These are phyloP conservation scores for Globisporangium nunn DNA, from an alignment of 352 stramenopile species.

Conservation along the genomic window DNA sequence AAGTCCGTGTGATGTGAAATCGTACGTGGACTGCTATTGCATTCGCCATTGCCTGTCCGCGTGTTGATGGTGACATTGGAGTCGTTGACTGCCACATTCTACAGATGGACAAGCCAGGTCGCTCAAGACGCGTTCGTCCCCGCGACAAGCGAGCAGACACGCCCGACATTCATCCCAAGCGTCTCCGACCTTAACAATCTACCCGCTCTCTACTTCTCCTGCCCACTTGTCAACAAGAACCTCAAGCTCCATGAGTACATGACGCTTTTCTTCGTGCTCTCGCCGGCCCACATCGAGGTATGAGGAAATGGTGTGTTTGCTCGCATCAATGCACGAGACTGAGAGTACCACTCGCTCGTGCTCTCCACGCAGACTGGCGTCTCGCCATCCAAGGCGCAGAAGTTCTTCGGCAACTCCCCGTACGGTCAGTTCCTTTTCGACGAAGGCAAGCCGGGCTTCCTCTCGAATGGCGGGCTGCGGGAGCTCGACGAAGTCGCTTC, in stretches of 20 bases:
- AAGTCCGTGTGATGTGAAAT: slow-evolving; percentile 31
- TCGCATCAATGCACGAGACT: slow-evolving; percentile 4
- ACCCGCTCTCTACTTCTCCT: slow-evolving; percentile 39
- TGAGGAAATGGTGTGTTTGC: background rate
- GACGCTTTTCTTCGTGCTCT: slow-evolving; percentile 62
- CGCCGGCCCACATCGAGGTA: slow-evolving; percentile 36
- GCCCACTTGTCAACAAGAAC: slow-evolving; percentile 28
- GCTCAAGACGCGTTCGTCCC: slow-evolving; percentile 10
- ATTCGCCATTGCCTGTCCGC: background rate
- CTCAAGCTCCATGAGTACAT: slow-evolving; percentile 41
- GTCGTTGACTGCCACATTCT: background rate
- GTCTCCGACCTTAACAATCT: slow-evolving; percentile 19
- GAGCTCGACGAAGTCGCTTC: slow-evolving; percentile 18
- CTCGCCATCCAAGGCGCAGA: slow-evolving; percentile 31
- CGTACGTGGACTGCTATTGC: slow-evolving; percentile 15
- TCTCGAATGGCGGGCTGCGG: slow-evolving; percentile 35
- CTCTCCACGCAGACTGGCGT: background rate
- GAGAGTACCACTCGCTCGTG: background rate
- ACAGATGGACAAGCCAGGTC: slow-evolving; percentile 34
- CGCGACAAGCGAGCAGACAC: slow-evolving; percentile 3
- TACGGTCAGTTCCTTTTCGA: slow-evolving; percentile 64
- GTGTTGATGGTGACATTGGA: background rate
- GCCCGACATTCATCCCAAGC: slow-evolving; percentile 7
- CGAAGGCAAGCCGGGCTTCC: slow-evolving; percentile 47
- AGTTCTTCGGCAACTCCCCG: slow-evolving; percentile 65